Evolutionary conservation across 352 stramenopile genomes (phyloP), one percentile per base, ranked within the genome.

Genomic region (Phytopythium cucurbitacearum): DNA sequence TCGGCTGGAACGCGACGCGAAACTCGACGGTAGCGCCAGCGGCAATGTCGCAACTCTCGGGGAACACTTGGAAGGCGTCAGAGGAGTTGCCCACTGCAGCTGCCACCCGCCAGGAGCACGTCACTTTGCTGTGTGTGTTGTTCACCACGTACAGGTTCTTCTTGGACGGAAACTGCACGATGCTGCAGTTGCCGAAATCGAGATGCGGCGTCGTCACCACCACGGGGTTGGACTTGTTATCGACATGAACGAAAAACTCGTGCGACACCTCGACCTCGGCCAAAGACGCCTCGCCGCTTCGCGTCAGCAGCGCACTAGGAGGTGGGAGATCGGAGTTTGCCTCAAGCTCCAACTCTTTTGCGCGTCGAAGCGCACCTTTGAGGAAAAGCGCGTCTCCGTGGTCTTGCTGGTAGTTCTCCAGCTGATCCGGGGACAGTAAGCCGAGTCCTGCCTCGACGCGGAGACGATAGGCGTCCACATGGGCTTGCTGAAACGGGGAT

Each of bases 401-500:
- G 9, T 92, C 79, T 51, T 87, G 65, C 53, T 71, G 80, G 32
- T 89, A 84, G 5, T 64, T 73, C 45, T 95, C 80, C 15, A 97
- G 55, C 50, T 97, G 80, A 57, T 96, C 84, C 0, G 88, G 89
- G 51, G 70, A 91, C 40, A 96, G 64, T 0, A 67, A 52, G 3
- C 68, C 87, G n/a, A 95, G 66, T 3, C 87, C 87, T 34, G 59
- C 57, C 12, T 67, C 66, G 4, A 53, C 62, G 12, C 84, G 76
- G 41, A 78, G 40, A 5, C 84, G 71, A 60, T 95, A 92, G 0
- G 85, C 85, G 44, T 96, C 80, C n/a, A 98, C 60, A 53, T 98
- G 94, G 8, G 86, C 84, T 42, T 96, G 85, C 43, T 96, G 77
- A 35, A 98, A 93, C 2, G 92, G 92, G 34, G 91, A 92, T 7